Base-by-base conservation (phyloP, 148 eudicot genomes). In the Linanthus parryae region DNA sequence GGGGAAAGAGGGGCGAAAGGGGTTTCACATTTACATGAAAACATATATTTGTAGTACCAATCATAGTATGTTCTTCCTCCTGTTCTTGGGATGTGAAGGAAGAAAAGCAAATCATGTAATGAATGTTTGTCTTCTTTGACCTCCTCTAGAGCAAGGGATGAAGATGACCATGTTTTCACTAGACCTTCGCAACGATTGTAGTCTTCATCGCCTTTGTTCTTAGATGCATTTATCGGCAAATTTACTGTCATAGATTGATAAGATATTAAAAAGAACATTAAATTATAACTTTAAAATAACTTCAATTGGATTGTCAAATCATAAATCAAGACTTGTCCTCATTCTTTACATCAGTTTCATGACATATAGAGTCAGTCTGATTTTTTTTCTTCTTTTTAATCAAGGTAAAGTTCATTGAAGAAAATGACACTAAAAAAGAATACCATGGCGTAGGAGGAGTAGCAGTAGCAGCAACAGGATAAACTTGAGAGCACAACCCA, bases 51-150 rank as follows among this genome's bases (percentile, higher is more conserved):
- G 46, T 14, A n/a, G n/a, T 77, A 92, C 99, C 96, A 92, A 58
- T 79, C 74, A 54, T 66, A 88, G 44, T 84, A 92, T 30, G 96
- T 77, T 25, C 96, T 72, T 24, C 99, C 99, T 64, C 99, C 97
- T 0, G 95, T 85, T 63, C 92, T 85, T 6, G 96, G 99, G 37
- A 92, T 60, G 61, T 92, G 99, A 49, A 92, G 88, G 73, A 92
- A 92, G 64, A 84, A 84, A 44, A 92, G 61, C 59, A 92, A 69
- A 59, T 92, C 91, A 37, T 55, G 82, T 17, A 92, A 65, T 21
- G 72, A 65, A 53, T 79, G 96, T 26, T 64, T 80, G 55, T 88
- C 86, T 58, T 78, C 77, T 68, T 66, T 79, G 17, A 59, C 62
- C 57, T 84, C 72, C n/a, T n/a, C n/a, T 35, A 67, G 54, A 58